Percentiles rank a stretch among this genome's conserved stretches.
Conservation (phyloP, 495 filamentous ascomycete genomes). For the Beverwykella pulmonaria region DNA sequence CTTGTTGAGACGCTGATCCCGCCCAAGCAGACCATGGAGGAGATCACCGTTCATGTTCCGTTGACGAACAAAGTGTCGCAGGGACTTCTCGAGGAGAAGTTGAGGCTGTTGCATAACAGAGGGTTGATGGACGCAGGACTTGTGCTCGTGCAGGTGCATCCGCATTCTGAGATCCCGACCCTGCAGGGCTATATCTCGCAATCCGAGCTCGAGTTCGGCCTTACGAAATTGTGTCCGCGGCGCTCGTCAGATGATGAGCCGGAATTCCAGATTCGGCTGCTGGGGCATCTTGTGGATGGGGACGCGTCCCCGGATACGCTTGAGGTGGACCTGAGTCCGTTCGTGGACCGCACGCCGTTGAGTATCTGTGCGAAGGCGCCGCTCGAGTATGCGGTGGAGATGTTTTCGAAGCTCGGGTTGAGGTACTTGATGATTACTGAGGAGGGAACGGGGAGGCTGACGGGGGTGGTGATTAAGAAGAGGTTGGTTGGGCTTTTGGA, state of each 20-base stretch:
- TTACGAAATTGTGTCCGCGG: slow-evolving; percentile 44
- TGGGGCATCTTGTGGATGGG: slow-evolving; percentile 45
- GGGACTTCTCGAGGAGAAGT: slow-evolving; percentile 49
- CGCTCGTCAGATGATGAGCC: slow-evolving; percentile 34
- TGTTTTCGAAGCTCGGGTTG: slow-evolving; percentile 61
- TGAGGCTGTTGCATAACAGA: slow-evolving; percentile 51
- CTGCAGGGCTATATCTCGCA: slow-evolving; percentile 59
- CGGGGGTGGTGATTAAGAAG: slow-evolving; percentile 49
- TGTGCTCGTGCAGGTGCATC: slow-evolving; percentile 53
- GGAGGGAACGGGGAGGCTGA: slow-evolving; percentile 47
- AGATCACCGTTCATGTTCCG: slow-evolving; percentile 57
- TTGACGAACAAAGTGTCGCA: slow-evolving; percentile 51
- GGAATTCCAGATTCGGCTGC: slow-evolving; percentile 48
- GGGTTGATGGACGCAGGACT: slow-evolving; percentile 60
- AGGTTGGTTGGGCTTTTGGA: slow-evolving; percentile 46
- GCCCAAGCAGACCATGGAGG: slow-evolving; percentile 56
- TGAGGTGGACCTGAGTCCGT: slow-evolving; percentile 51
- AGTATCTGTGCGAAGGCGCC: slow-evolving; percentile 56
- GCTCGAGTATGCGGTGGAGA: slow-evolving; percentile 60
- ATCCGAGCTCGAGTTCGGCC: slow-evolving; percentile 58
- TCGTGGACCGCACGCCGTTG: slow-evolving; percentile 59
- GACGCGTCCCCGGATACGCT: slow-evolving; percentile 14
- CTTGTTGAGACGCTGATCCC: slow-evolving; percentile 56
- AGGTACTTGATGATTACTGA: slow-evolving; percentile 56
- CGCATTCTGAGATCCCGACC: slow-evolving; percentile 7